Percentiles rank a stretch among this genome's conserved stretches.
These are phyloP conservation scores for Arachis monticola DNA, from an alignment of 331 rosid species.

Conservation along the genomic window DNA sequence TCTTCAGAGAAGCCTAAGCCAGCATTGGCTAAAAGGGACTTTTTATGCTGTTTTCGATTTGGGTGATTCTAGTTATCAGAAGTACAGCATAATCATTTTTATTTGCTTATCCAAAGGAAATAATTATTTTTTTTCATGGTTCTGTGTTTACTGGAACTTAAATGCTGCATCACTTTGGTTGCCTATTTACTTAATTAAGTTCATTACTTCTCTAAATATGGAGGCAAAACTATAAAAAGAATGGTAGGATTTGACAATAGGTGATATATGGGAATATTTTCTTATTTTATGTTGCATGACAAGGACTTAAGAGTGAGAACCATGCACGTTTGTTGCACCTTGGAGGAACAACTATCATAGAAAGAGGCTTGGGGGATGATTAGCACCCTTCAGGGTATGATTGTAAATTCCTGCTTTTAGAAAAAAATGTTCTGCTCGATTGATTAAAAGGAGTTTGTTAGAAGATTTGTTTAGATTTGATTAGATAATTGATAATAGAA, in stretches of 20 bases:
- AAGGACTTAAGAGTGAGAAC: slow-evolving; percentile 1
- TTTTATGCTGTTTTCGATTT: no score
- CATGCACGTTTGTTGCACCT: slow-evolving; percentile 89
- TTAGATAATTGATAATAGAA: not conserved
- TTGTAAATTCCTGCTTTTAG: not conserved
- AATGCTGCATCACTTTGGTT: not conserved
- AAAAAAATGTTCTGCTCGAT: slow-evolving; percentile 29
- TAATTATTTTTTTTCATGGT: no score
- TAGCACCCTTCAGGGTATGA: no score
- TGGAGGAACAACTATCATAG: slow-evolving; percentile 71
- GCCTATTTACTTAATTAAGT: not conserved
- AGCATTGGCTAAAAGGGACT: no score
- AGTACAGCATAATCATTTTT: no score
- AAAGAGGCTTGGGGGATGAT: slow-evolving; percentile 83
- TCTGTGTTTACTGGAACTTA: no score
- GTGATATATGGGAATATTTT: slow-evolving; percentile 17
- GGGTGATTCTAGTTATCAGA: no score
- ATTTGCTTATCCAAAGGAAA: no score
- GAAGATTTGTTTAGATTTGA: slow-evolving; percentile 21
- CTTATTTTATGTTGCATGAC: slow-evolving; percentile 29
- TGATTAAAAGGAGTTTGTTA: slow-evolving; percentile 30
- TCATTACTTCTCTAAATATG: slow-evolving; percentile 6
- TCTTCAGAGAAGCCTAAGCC: slow-evolving; percentile 72
- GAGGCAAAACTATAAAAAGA: not conserved
- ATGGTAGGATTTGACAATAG: not conserved